These are phyloP conservation scores for Forsythia viridissima DNA, from an alignment of 257 asterid species.

Conservation along the genomic window DNA sequence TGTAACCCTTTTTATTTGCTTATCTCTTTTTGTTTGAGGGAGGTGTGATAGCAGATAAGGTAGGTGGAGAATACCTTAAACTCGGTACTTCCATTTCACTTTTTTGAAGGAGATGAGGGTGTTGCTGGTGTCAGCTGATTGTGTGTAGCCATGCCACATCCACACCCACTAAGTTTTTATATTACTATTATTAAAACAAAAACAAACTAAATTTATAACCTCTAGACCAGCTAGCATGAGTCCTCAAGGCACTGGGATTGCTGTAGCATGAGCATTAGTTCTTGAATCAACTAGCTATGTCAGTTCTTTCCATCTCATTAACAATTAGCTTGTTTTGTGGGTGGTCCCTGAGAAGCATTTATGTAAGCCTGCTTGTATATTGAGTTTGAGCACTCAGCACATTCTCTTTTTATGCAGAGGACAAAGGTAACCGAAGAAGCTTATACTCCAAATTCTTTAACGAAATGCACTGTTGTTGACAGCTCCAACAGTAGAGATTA, in stretches of 20 bases:
- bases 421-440: constrained; percentile 41
- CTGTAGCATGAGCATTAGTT: not conserved
- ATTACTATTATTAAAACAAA: no score
- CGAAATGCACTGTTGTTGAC: constrained; percentile 29
- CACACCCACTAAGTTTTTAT: no score
- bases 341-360: not conserved
- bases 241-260: not conserved
- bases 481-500: constrained; percentile 46
- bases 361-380: not conserved
- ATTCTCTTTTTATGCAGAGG: constrained; percentile 40
- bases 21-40: not conserved
- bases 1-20: no score
- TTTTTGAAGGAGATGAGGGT: not conserved
- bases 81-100: not conserved
- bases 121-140: not conserved
- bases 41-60: not conserved
- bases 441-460: constrained; percentile 45
- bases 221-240: not conserved
- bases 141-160: not conserved
- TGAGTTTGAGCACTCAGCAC: constrained; percentile 4
- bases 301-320: not conserved
- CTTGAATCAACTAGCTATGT: not conserved
- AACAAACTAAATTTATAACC: not conserved
- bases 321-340: not conserved
- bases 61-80: not conserved